Evolutionary conservation across 805 yeast genomes (phyloP), one percentile per base, ranked within the genome.

Genomic region (Kurtzmaniella cleridarum): DNA sequence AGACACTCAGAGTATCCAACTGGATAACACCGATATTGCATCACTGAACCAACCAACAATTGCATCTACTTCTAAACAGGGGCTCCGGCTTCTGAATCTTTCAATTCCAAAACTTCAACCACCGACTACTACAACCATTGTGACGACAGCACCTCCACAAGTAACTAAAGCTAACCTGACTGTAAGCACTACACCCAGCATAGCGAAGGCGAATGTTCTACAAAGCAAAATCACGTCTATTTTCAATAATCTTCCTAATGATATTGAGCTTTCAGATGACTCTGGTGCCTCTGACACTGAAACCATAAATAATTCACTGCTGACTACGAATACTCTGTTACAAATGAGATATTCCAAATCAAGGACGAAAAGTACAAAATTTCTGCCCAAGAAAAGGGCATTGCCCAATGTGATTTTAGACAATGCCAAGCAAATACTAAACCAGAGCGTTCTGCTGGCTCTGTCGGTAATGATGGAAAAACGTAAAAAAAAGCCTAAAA

Each of bases 201-300:
- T 16, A 17, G 17, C 17, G 5, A 10, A 12, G 4, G 16, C 13
- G 3, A 17, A 20, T 14, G 27, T 27, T 17, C 20, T 36, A 5
- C 65, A 55, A 44, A 60, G 50, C 42, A 49, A 59, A 27, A 64
- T 66, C 10, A 53, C 70, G 2, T 55, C 70, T 5, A 62, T 67
- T 3, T 69, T 69, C 50, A 69, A 64, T 42, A 69, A 69, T 32
- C 49, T 69, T n/a, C 75, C 75, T 11, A 69, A 69, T 45, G 75
- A 69, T 51, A 66, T 69, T 38, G 73, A 69, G 41, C 48, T 69
- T 5, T 66, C 72, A 0, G 75, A 69, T 38, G 74, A 69, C 44
- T 64, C 70, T n/a, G 24, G 30, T 5, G 71, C 69, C 2, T 62
- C 69, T 1, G 73, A 67, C 36, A 47, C 48, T 32, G 73, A 68